A percentile compares a stretch with the other conserved stretches of the same genome.
Evolutionary conservation across 2,329 filamentous ascomycete species (phyloP).

Genomic region (Fusarium sp.): DNA sequence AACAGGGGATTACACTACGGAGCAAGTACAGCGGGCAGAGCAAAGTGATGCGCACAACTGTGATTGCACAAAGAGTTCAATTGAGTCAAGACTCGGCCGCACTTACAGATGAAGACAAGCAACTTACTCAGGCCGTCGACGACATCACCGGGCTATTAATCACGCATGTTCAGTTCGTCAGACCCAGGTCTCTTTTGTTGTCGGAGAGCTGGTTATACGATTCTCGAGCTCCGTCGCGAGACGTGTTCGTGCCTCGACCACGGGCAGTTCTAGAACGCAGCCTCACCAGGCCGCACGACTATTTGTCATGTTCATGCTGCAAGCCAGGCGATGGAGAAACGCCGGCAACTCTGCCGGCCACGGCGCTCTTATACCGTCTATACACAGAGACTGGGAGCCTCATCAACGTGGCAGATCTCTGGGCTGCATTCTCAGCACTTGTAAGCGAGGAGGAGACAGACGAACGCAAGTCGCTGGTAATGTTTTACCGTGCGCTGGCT

Average conservation of each 20-base stretch:
- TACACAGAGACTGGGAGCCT: slow-evolving; percentile 81
- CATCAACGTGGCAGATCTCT: slow-evolving; percentile 83
- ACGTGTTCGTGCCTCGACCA: slow-evolving; percentile 81
- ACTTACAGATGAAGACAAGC: slow-evolving; percentile 75
- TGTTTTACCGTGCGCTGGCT: slow-evolving; percentile 87
- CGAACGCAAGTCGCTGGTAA: slow-evolving; percentile 70
- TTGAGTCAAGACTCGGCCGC: slow-evolving; percentile 78
- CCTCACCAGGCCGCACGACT: slow-evolving; percentile 78
- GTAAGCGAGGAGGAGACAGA: slow-evolving; percentile 56
- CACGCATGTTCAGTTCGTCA: slow-evolving; percentile 37
- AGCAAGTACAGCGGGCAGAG: slow-evolving; percentile 80
- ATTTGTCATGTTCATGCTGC: slow-evolving; percentile 79
- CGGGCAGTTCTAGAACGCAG: slow-evolving; percentile 76
- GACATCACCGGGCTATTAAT: slow-evolving; percentile 47
- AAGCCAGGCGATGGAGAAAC: slow-evolving; percentile 58
- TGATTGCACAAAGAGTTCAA: slow-evolving; percentile 84
- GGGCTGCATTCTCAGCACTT: slow-evolving; percentile 78
- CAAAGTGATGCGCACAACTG: slow-evolving; percentile 77
- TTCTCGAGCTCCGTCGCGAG: slow-evolving; percentile 72
- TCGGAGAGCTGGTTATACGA: slow-evolving; percentile 83
- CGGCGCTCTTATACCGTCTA: slow-evolving; percentile 79
- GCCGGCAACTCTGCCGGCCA: slow-evolving; percentile 71
- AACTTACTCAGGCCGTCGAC: slow-evolving; percentile 74
- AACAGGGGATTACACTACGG: slow-evolving; percentile 64
- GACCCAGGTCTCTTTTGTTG: slow-evolving; percentile 61